Conservation (phyloP, 2,329 filamentous ascomycete species). For the Paecilomyces variotii region DNA sequence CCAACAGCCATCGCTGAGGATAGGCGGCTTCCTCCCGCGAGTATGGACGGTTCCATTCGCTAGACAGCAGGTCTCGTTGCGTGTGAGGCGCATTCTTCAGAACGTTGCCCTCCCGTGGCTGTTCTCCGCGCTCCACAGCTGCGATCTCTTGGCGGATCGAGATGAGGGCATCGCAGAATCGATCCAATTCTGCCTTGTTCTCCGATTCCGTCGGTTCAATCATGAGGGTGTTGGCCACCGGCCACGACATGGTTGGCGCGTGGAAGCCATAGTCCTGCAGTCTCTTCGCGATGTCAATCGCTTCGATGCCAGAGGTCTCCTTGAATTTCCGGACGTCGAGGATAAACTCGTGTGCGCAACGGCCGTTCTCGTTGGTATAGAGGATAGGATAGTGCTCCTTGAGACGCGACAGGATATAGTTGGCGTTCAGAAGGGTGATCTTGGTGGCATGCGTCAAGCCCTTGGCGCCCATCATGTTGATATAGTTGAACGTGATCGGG, state of each 20-base stretch:
- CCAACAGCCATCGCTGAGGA: constrained; percentile 68
- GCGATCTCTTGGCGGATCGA: constrained; percentile 78
- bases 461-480: constrained; percentile 79
- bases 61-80: constrained; percentile 66
- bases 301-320: constrained; percentile 74
- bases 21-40: constrained; percentile 77
- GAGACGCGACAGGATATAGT: constrained; percentile 87
- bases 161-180: constrained; percentile 85
- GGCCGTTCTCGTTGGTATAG: constrained; percentile 83
- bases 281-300: constrained; percentile 91
- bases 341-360: constrained; percentile 96
- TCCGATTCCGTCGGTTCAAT: constrained; percentile 96
- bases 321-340: constrained; percentile 81
- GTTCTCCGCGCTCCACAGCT: constrained; percentile 70
- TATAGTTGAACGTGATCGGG: constrained; percentile 91
- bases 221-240: constrained; percentile 91
- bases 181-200: constrained; percentile 83
- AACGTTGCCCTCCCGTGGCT: constrained; percentile 69
- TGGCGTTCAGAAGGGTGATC: constrained; percentile 89
- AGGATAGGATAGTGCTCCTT: constrained; percentile 80
- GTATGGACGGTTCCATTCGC: constrained; percentile 78
- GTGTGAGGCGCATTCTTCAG: constrained; percentile 86
- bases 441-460: constrained; percentile 86
- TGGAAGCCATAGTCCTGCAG: constrained; percentile 98
- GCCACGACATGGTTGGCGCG: constrained; percentile 94